Conservation (phyloP, 2,329 filamentous ascomycete genomes). For the Talaromyces sp. region DNA sequence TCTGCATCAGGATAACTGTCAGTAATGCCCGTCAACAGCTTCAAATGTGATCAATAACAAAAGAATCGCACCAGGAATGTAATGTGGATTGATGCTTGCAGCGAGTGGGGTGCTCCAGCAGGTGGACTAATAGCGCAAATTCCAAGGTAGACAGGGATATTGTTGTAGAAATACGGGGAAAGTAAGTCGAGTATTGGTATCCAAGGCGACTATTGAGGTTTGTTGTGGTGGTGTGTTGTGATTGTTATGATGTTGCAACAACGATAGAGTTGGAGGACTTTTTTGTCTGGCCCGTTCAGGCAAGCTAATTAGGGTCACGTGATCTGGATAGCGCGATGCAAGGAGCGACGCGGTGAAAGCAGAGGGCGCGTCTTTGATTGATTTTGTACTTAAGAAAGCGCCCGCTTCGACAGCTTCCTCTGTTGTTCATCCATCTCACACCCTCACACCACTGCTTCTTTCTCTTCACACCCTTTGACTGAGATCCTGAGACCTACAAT, state of each 20-base stretch:
- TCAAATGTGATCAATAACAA: slow-evolving; percentile 18
- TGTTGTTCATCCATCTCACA: neutral
- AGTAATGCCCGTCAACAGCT: slow-evolving; percentile 7
- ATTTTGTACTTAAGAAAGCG: slow-evolving; percentile 16
- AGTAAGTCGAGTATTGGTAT: slow-evolving; percentile 11
- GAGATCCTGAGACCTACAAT: neutral
- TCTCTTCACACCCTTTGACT: neutral
- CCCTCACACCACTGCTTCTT: neutral
- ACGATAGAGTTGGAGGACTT: neutral
- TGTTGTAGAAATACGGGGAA: slow-evolving; percentile 10
- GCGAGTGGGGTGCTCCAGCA: slow-evolving; percentile 16
- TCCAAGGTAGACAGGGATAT: slow-evolving; percentile 16
- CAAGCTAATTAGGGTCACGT: slow-evolving; percentile 10
- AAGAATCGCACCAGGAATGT: slow-evolving; percentile 21
- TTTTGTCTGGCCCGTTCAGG: slow-evolving; percentile 1
- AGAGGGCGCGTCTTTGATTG: slow-evolving; percentile 10
- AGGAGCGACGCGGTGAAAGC: slow-evolving; percentile 15
- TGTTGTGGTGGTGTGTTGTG: slow-evolving; percentile 16
- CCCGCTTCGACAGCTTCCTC: neutral
- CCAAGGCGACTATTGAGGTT: slow-evolving; percentile 11
- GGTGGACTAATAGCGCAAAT: slow-evolving; percentile 4
- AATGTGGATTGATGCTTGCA: slow-evolving; percentile 21
- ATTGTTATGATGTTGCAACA: slow-evolving; percentile 4
- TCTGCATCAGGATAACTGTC: neutral
- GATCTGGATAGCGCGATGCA: slow-evolving; percentile 10